Evolutionary conservation across 2,329 filamentous ascomycete genomes (phyloP).

Genomic region (Talaromyces amestolkiae): DNA sequence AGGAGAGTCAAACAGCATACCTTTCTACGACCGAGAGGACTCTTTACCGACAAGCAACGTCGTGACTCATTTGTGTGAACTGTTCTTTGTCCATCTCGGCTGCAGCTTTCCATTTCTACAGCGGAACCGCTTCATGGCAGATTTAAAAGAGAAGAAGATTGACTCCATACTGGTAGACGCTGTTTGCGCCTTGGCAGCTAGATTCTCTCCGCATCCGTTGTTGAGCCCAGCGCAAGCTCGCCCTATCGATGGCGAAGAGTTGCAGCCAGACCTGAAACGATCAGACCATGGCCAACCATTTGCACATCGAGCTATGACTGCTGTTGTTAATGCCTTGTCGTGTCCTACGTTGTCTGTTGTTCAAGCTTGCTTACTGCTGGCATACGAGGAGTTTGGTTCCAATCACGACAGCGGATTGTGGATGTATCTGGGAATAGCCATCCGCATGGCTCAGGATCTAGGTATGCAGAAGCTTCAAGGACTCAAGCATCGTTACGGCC

Average conservation of each 20-base stretch:
- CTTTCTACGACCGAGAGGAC: constrained; percentile 74
- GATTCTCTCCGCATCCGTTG: constrained; percentile 66
- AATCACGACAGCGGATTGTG: constrained; percentile 85
- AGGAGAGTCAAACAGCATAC: constrained; percentile 48
- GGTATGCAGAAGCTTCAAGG: constrained; percentile 80
- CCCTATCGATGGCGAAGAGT: constrained; percentile 44
- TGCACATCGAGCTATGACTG: constrained; percentile 77
- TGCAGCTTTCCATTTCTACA: constrained; percentile 84
- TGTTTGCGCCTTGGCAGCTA: constrained; percentile 75
- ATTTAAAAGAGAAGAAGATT: constrained; percentile 75
- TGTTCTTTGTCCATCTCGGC: constrained; percentile 77
- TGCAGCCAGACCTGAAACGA: constrained; percentile 35
- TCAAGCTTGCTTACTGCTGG: constrained; percentile 77
- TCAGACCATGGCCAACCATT: constrained; percentile 75
- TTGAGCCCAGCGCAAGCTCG: constrained; percentile 53
- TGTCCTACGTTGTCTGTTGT: constrained; percentile 81
- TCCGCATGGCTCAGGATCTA: constrained; percentile 76
- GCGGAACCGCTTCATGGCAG: constrained; percentile 67
- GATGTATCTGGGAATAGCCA: constrained; percentile 90
- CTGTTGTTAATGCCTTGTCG: constrained; percentile 76
- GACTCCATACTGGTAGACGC: constrained; percentile 84
- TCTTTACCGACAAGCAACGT: constrained; percentile 68
- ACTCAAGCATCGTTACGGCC: constrained; percentile 57
- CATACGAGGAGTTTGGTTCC: constrained; percentile 84
- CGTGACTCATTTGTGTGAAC: constrained; percentile 72